phyloP scores from a whole-genome alignment of 768 basidiomycete genomes.

The Lactarius sp. region DNA sequence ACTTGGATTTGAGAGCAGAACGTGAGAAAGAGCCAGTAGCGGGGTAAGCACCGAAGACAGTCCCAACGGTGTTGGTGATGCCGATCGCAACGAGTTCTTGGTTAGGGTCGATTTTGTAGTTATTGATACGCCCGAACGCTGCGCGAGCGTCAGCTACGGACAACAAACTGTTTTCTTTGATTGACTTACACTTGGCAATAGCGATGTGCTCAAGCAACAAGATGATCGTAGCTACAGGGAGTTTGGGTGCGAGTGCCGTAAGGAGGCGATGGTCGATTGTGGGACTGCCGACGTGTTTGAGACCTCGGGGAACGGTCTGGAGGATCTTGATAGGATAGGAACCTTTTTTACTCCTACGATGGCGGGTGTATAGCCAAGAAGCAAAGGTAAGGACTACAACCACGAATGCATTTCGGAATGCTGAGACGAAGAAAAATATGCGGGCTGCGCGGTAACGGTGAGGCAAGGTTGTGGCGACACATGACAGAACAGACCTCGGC shows the following conservation, averaged over 20 bases:
- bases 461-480: background rate
- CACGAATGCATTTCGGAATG: slow-evolving; percentile 82
- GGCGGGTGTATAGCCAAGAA: slow-evolving; percentile 77
- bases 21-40: slow-evolving; percentile 98
- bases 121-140: slow-evolving; percentile 94
- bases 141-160: background rate
- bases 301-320: slow-evolving; percentile 77
- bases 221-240: slow-evolving; percentile 85
- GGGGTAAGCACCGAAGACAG: slow-evolving; percentile 87
- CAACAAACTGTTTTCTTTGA: too few relatives aligned
- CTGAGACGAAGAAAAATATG: slow-evolving; percentile 70
- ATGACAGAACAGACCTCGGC: slow-evolving; percentile 41
- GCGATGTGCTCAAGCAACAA: slow-evolving; percentile 94
- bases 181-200: slow-evolving; percentile 81
- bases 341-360: slow-evolving; percentile 51
- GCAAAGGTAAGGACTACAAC: slow-evolving; percentile 82
- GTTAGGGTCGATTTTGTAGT: slow-evolving; percentile 90
- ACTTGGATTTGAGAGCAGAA: slow-evolving; percentile 93
- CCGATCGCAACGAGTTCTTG: slow-evolving; percentile 97
- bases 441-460: slow-evolving; percentile 42
- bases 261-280: slow-evolving; percentile 49
- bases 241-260: slow-evolving; percentile 60
- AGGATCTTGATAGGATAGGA: slow-evolving; percentile 84
- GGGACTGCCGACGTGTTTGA: slow-evolving; percentile 54
- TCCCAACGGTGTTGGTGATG: slow-evolving; percentile 90